phyloP scores from a whole-genome alignment of 768 basidiomycete species.

The Leucocoprinus sp. region DNA sequence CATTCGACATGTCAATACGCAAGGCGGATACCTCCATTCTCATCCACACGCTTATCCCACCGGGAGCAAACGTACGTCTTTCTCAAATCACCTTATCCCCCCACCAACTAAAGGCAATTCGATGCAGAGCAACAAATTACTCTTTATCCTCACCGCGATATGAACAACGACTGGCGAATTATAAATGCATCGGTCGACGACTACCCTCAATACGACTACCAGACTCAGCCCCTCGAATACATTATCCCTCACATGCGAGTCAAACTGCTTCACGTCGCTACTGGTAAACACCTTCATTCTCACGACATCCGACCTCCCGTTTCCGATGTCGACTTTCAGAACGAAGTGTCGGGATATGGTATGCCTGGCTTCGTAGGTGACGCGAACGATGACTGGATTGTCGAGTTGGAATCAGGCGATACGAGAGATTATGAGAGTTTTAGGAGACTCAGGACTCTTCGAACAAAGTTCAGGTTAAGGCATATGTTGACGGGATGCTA shows the following conservation, averaged over 20 bases:
- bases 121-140: slow-evolving; percentile 92
- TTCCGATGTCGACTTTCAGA: slow-evolving; percentile 98
- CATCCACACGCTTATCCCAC: slow-evolving; percentile 84
- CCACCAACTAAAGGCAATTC: background rate
- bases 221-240: slow-evolving; percentile 46
- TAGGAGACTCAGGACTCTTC: slow-evolving; percentile 68
- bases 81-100: background rate
- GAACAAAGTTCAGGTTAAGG: slow-evolving; percentile 74
- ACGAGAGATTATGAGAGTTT: slow-evolving; percentile 56
- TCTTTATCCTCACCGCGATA: slow-evolving; percentile 96
- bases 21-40: slow-evolving; percentile 98
- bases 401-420: slow-evolving; percentile 75
- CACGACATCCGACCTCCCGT: slow-evolving; percentile 94
- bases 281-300: slow-evolving; percentile 85
- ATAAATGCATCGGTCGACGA: slow-evolving; percentile 58
- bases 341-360: slow-evolving; percentile 95
- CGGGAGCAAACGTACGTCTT: slow-evolving; percentile 72
- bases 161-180: slow-evolving; percentile 91
- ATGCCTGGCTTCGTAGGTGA: slow-evolving; percentile 81
- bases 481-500: slow-evolving; percentile 91
- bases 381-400: slow-evolving; percentile 86
- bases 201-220: slow-evolving; percentile 34
- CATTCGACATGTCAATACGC: slow-evolving; percentile 89
- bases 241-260: slow-evolving; percentile 62
- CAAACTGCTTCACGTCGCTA: slow-evolving; percentile 72